Evolutionary conservation across 2,329 filamentous ascomycete species (phyloP), one percentile per base, ranked within the genome.

Genomic region (Elsinoe fawcettii): DNA sequence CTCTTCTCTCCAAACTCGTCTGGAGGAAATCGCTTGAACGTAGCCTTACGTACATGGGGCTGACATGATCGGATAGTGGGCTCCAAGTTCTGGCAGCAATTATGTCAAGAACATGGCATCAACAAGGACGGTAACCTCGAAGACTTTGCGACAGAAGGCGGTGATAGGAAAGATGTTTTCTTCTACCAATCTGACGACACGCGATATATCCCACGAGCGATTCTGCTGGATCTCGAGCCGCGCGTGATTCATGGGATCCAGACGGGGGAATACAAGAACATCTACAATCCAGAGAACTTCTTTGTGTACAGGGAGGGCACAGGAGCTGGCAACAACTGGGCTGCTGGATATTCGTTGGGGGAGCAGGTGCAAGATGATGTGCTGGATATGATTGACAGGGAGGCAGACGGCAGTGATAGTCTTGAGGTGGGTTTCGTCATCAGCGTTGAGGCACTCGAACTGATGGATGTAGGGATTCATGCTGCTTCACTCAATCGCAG

Each of bases 181-280:
- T 97, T 96, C 81, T 99, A 97, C 77, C 92, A 95, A 80, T 97
- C 91, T 69, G 93, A 99, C 77, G 93, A 99, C 71, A 99, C 93
- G 59, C 83, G 93, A 75, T 99, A 99, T 74, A 97, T 99, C 64
- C 93, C 93, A 9, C 84, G 93, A 69, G 92, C 93, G 49, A 97
- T 99, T 66, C 78, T 99, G 54, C 87, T 99, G 62, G 93, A 99
- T 70, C 78, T 99, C 37, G 93, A 99, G 73, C 93, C 93, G 22
- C 82, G 93, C 63, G 91, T 97, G 62, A 87, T 99, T 68, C 88
- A 97, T 69, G 78, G 84, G 60, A 99, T 99, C 65, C 92, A 97
- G 75, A 87, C 86, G 8, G 90, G 93, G 1, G 86, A 91, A 0
- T 99, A 99, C 78, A 90, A 87, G 72, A 97, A 99, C 71, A 99